Base-by-base conservation (phyloP, 1,139 yeast genomes). In the Taiozyma sp. region DNA sequence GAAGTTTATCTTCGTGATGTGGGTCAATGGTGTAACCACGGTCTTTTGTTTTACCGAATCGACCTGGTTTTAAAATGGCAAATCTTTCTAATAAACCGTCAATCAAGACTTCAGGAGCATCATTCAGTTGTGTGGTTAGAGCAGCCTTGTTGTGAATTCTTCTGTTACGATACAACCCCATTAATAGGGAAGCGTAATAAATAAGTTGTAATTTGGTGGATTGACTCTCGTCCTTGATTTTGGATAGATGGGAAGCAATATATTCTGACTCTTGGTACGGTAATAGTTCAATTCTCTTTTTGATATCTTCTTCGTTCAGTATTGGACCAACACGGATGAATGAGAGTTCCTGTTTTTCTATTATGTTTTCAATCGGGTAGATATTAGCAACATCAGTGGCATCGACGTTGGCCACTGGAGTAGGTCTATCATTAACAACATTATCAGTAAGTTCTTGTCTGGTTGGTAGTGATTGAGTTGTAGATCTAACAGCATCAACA, bases 341-440 rank as follows among this genome's bases (percentile, higher is more conserved):
- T 26, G 73, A 68, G 72, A 85, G 77, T 64, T 88, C 96, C 53
- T 72, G 73, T 58, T 74, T 72, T 53, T 95, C 85, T 65, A 93
- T 81, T 65, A 93, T 80, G 61, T 76, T 80, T 53, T 74, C 72
- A 46, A 91, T 63, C 42, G 96, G 88, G 67, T 90, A 93, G 46
- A 90, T 77, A 55, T 89, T 95, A 62, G 85, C 91, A 44, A 85
- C 93, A 50, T 77, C 76, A 9, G 88, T 84, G 21, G 98, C 96
- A 47, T 80, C 87, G 44, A 77, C 77, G 62, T 89, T 75, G 58
- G 86, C 88, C 28, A 74, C 69, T 8, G 99, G 99, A 19, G 91
- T 87, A 22, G 96, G 96, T 66, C 97, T 80, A 52, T 85, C 89
- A 37, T 73, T 71, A 32, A 79, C 75, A 44, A 81, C 80, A 32